Percentiles rank a stretch among this genome's conserved stretches.
Evolutionary conservation across 108 stramenopile genomes (phyloP).

Genomic region (Fragilaria crotonensis): DNA sequence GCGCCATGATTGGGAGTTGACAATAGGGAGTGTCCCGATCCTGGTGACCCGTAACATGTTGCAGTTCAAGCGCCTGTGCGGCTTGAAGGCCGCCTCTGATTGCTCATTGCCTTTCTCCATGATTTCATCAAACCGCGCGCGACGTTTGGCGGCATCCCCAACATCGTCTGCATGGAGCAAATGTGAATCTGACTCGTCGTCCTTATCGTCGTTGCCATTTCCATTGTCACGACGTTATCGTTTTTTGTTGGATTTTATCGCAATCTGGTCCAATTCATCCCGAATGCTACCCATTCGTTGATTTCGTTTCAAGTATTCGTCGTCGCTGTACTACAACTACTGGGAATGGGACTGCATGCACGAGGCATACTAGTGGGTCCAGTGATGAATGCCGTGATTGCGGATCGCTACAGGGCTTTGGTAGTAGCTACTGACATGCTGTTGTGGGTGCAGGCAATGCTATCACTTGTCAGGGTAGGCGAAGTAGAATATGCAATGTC

Average conservation of each 20-base stretch:
- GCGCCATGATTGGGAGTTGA: conserved; percentile 51
- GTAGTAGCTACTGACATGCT: too few species aligned
- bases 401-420: too few species aligned
- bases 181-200: conserved; percentile 1
- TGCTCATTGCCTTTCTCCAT: conserved; percentile 80
- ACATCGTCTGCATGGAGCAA: conserved; percentile 11
- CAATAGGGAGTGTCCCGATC: conserved; percentile 75
- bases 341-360: too few species aligned
- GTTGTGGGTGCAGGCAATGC: too few species aligned
- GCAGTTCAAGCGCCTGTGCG: conserved; percentile 64
- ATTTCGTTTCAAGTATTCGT: conserved; percentile 27
- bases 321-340: too few species aligned
- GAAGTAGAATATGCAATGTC: too few species aligned
- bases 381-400: too few species aligned
- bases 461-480: too few species aligned
- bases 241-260: conserved; percentile 8
- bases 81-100: conserved; percentile 49
- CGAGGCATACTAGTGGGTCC: too few species aligned
- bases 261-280: conserved; percentile 31
- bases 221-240: conserved; percentile 44
- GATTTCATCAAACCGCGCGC: conserved; percentile 51
- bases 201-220: conserved; percentile 23
- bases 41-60: conserved; percentile 79
- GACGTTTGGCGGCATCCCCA: conserved; percentile 28
- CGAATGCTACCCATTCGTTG: conserved; percentile 12